Base-by-base conservation (phyloP, 768 basidiomycete species). In the Boletus eberwhitei region DNA sequence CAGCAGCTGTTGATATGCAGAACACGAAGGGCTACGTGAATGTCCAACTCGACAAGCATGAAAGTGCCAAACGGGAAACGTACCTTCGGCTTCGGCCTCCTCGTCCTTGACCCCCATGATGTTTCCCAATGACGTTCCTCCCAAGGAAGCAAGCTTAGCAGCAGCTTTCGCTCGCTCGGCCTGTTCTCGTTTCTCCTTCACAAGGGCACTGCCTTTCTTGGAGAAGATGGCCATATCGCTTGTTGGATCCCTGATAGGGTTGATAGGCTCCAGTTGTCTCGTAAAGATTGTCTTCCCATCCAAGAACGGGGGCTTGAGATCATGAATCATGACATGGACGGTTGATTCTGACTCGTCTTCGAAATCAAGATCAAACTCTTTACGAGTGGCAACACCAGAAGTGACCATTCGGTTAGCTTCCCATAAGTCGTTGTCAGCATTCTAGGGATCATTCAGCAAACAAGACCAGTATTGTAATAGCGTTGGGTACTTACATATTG, bases 391-490 rank as follows among this genome's bases (percentile, higher is more conserved):
- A 19, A 98, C 88, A 64, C 97, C 97, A 3, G 97, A 98, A 0
- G 92, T 93, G 11, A 93, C 77, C 89, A 99, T 95, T 65, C 96
- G 90, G 67, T 98, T 98, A 8, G 90, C 90, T 76, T 99, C 97
- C 97, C 97, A 99, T 12, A 96, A 75, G 64, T 99, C 97, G 64
- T 97, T 98, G 71, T 99, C 97, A 22, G 93, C 93, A 64, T 98
- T 98, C 91, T 95, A 65, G 5, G 55, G 19, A 7, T 40, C 59
- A 9, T 34, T 63, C 29, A 67, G 63, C 64, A 40, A 69, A 57
- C 40, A 53, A 38, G 24, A 11, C n/a, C 22, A 19, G 13, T 12
- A n/a, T 46, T 22, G 26, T 9, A 16, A 50, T 35, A 41, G 35
- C 21, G 19, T 34, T 17, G 16, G 5, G 1, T 5, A 76, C 90